phyloP scores from a whole-genome alignment of 2,329 filamentous ascomycete species.

The Calonectria multiphialidica region DNA sequence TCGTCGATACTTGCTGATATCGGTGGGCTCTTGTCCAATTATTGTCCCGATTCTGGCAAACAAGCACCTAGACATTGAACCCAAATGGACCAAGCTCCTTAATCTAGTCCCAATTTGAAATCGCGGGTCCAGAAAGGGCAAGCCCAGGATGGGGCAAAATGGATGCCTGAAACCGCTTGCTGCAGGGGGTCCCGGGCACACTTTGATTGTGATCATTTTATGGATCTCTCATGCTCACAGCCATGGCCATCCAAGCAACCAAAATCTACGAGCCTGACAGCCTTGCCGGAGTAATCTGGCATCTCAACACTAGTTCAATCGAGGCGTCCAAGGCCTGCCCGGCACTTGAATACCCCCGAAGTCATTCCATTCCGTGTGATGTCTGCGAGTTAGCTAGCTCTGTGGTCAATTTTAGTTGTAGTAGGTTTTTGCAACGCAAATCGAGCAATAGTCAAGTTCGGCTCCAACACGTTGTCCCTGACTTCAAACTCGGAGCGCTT shows the following conservation, averaged over 20 bases:
- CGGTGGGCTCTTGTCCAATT: conserved; percentile 15
- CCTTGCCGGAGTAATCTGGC: conserved; percentile 19
- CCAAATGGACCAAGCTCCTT: conserved; percentile 26
- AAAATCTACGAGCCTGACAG: conserved; percentile 15
- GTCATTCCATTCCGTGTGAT: neutral
- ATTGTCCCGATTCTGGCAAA: conserved; percentile 17
- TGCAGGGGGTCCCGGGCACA: conserved; percentile 35
- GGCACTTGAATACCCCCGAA: neutral
- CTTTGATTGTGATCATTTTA: conserved; percentile 38
- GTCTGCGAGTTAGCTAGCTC: neutral
- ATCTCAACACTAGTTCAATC: conserved; percentile 2
- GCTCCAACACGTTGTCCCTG: conserved; percentile 5
- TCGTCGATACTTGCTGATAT: conserved; percentile 33
- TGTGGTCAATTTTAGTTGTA: neutral
- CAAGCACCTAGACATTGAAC: conserved; percentile 12
- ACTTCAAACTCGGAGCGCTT: conserved; percentile 25
- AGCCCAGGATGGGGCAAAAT: conserved; percentile 36
- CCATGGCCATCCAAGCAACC: conserved; percentile 20
- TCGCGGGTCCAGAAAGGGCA: conserved; percentile 15
- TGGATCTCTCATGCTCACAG: conserved; percentile 20
- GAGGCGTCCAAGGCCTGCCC: neutral
- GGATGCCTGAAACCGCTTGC: conserved; percentile 39
- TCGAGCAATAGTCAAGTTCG: neutral
- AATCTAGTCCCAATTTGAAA: conserved; percentile 35
- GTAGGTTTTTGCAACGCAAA: neutral